These are phyloP conservation scores for Vigna unguiculata DNA, from an alignment of 306 rosid species.

Conservation along the genomic window DNA sequence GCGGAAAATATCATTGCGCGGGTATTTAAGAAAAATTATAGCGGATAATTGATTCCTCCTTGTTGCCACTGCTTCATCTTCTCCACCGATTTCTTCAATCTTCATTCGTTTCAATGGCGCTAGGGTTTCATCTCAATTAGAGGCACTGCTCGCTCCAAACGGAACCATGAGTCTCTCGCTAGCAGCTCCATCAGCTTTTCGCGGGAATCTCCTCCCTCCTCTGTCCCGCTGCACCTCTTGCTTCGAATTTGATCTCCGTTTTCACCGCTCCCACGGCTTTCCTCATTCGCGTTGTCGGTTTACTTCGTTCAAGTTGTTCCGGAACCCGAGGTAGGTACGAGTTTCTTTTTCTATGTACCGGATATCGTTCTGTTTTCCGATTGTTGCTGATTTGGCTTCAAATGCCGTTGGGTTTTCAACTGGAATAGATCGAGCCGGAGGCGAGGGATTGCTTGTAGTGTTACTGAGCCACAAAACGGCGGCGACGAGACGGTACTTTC, in stretches of 20 bases:
- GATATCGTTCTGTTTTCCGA: neutral
- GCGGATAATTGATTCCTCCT: slow-evolving; percentile 50
- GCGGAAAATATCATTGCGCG: slow-evolving; percentile 50
- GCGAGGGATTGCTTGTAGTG: slow-evolving; percentile 67
- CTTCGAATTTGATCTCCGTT: slow-evolving; percentile 59
- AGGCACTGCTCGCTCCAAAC: slow-evolving; percentile 2
- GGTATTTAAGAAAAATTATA: slow-evolving; percentile 42
- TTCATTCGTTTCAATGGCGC: slow-evolving; percentile 56
- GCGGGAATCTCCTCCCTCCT: slow-evolving; percentile 59
- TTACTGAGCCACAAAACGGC: slow-evolving; percentile 63
- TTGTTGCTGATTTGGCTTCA: slow-evolving; percentile 15
- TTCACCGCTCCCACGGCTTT: slow-evolving; percentile 51
- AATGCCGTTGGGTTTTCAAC: slow-evolving; percentile 28
- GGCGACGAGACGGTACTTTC: slow-evolving; percentile 70
- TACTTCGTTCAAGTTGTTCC: slow-evolving; percentile 48
- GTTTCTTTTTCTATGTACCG: neutral
- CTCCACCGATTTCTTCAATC: slow-evolving; percentile 18
- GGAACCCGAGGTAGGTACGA: slow-evolving; percentile 67
- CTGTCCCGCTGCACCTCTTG: slow-evolving; percentile 70
- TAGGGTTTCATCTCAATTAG: slow-evolving; percentile 57
- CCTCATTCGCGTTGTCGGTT: slow-evolving; percentile 44
- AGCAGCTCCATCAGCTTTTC: slow-evolving; percentile 55
- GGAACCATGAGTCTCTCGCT: slow-evolving; percentile 59
- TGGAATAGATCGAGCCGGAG: slow-evolving; percentile 44
- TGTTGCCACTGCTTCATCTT: neutral